Conservation (phyloP, 2,329 filamentous ascomycete genomes). For the Hypoxylon rubiginosum region DNA sequence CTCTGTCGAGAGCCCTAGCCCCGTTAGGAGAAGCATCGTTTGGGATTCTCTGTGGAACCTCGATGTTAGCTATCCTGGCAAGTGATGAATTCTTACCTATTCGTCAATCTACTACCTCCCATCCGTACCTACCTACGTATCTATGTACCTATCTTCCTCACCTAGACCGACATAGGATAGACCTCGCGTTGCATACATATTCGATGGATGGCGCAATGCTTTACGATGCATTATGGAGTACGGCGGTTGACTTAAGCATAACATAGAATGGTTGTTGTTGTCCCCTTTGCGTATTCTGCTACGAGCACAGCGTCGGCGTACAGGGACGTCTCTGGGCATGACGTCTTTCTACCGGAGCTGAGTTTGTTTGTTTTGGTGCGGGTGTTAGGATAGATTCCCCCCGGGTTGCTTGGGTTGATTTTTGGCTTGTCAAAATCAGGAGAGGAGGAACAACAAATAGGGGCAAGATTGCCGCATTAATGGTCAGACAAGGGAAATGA, state of each 20-base stretch:
- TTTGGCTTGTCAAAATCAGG: not conserved
- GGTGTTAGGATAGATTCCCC: constrained; percentile 25
- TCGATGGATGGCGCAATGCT: not conserved
- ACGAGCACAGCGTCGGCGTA: constrained; percentile 37
- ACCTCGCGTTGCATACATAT: constrained; percentile 4
- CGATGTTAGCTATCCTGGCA: constrained; percentile 66
- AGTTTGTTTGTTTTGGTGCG: constrained; percentile 10
- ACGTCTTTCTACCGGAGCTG: not conserved
- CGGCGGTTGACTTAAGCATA: not conserved
- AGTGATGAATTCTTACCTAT: constrained; percentile 52
- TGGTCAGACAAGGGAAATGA: constrained; percentile 9
- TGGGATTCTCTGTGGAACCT: constrained; percentile 75
- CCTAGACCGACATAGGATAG: constrained; percentile 12
- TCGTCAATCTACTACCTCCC: not conserved
- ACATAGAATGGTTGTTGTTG: not conserved
- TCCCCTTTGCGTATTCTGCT: not conserved
- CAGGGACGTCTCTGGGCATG: constrained; percentile 10
- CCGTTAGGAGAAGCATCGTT: constrained; percentile 63
- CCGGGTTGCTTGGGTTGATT: constrained; percentile 4
- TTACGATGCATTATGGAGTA: not conserved
- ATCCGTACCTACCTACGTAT: constrained; percentile 2
- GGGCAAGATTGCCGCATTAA: constrained; percentile 27
- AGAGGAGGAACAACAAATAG: constrained; percentile 1
- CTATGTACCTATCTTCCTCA: constrained; percentile 6
- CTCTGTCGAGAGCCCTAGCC: constrained; percentile 51